Conservation (phyloP, 2,329 filamentous ascomycete species). For the Cercospora berteroae region DNA sequence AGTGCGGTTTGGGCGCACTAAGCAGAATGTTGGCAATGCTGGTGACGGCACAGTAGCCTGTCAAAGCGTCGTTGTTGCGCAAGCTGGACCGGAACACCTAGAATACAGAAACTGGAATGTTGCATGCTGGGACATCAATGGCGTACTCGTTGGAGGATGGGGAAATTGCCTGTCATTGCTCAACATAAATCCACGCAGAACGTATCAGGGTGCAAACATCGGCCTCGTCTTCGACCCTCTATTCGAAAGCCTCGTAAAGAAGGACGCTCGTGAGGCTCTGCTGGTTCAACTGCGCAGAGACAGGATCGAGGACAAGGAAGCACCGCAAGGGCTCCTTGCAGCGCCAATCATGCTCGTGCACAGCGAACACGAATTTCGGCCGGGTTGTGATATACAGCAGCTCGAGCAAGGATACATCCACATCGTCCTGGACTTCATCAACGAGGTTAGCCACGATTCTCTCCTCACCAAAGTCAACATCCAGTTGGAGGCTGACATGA, state of each 20-base stretch:
- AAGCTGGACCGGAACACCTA: background rate
- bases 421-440: background rate
- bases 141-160: background rate
- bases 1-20: background rate
- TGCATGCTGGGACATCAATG: background rate
- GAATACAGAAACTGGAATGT: background rate
- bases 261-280: background rate
- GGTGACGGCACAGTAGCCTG: background rate
- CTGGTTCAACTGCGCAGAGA: background rate
- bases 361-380: background rate
- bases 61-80: background rate
- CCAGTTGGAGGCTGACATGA: background rate
- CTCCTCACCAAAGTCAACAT: background rate
- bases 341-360: background rate
- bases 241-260: background rate
- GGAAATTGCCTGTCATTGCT: background rate
- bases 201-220: background rate
- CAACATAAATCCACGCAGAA: background rate
- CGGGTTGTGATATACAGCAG: background rate
- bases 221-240: background rate
- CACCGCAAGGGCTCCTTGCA: background rate
- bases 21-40: background rate
- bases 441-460: background rate
- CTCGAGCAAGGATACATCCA: background rate
- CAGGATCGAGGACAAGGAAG: background rate